Base-by-base conservation (phyloP, 306 rosid species). In the Pyrus pyrifolia region DNA sequence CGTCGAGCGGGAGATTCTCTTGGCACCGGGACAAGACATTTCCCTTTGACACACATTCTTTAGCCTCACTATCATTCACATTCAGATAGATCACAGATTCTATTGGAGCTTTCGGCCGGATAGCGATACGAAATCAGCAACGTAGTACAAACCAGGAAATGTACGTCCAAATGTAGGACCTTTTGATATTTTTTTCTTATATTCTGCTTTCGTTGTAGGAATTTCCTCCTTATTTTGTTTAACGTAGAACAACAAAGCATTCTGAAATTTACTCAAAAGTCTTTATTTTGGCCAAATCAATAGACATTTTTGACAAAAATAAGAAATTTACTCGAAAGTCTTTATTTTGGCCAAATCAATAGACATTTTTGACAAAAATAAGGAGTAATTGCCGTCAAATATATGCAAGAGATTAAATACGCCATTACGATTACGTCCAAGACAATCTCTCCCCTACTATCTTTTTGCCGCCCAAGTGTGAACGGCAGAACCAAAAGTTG, bases 1-100 rank as follows among this genome's bases (percentile, higher is more conserved):
- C 76, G 84, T 81, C 45, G 85, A 87, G 78, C 85, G 74, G 76
- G 97, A 93, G 85, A 84, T 87, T 76, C 81, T 93, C 75, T 44
- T 83, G 27, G 74, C 67, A 49, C 70, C 73, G 51, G 42, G 67
- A 22, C 73, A 42, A 64, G 71, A 71, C 45, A 71, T 11, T 25
- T 64, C 69, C 44, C 52, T 49, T 68, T 74, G 79, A 68, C 52
- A 5, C 46, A 25, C 46, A 12, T 6, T 11, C 68, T 30, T 27
- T 22, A 11, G 30, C 65, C 15, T 21, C 31, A 23, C 23, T 2
- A 25, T 61, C 66, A 61, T 25, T 25, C 19, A 63, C 42, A 31
- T 7, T 30, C 44, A 30, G 22, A 63, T 30, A 63, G 22, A 63
- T 6, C 66, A 11, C 29, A 61, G 13, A 25, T 60, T 60, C 65